Evolutionary conservation across 2,329 filamentous ascomycete species (phyloP), one percentile per base, ranked within the genome.

Genomic region (Blastomyces gilchristii): DNA sequence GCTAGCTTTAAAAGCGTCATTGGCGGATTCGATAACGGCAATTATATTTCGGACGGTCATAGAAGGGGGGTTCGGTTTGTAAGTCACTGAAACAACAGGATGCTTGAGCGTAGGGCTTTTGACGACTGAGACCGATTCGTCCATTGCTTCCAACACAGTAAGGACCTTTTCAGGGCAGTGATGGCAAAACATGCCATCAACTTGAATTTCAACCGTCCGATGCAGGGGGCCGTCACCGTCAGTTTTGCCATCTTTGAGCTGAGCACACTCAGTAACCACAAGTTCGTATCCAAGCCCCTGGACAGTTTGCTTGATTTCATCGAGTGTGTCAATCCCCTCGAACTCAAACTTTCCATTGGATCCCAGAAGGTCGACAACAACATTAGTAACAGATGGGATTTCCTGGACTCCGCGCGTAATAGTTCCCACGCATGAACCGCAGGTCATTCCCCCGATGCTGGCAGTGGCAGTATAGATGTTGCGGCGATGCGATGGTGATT

Each of bases 41-140:
- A 95, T 78, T 52, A 97, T 89, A 8, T 84, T 82, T 58, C 93
- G 84, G 67, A 96, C 83, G 0, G 90, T 96, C 69, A 96, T 84
- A 0, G 68, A 71, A 0, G 90, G 89, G 3, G 85, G 80, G 1
- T 82, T 73, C 0, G 92, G 90, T 0, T 78, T 78, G 70, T 97
- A 97, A 2, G 78, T 82, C 61, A 96, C 72, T 68, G 82, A 87
- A 53, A 96, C 70, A 39, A 91, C 82, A 0, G 91, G 89, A 25
- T 83, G 79, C 45, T 86, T 75, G 34, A 83, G 75, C 0, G 85
- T 85, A 1, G 85, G 81, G 22, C 75, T 61, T 8, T 75, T 67
- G 16, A 73, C 71, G 12, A 76, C 68, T 18, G 69, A 69, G 45
- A 79, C 70, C 16, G 75, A 70, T 7, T 77, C 76, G 9, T 78